Evolutionary conservation across 2,329 filamentous ascomycete species (phyloP), one percentile per base, ranked within the genome.

Genomic region (Orbilia quercus): DNA sequence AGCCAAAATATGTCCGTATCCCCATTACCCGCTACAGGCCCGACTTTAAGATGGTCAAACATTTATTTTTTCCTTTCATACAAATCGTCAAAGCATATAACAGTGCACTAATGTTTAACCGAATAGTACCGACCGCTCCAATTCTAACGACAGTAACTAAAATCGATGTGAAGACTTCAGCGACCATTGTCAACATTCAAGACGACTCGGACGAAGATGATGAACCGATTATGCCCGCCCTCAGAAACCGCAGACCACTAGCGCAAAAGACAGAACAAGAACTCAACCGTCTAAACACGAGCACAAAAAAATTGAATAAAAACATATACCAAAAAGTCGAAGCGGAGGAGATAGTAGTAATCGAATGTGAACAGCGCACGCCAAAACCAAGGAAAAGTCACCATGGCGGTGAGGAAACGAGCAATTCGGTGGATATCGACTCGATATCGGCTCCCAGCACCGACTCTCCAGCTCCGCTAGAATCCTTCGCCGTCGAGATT

Each of bases 221-320:
- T 58, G 34, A 44, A 40, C 7, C 44, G 18, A 34, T 4, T 20
- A 58, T 66, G 31, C 34, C 50, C 7, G 42, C 31, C 38, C 42
- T 50, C 12, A 42, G 42, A 66, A 36, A 42, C 7, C 62, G 62
- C 3, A 55, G 44, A 14, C 62, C 62, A 12, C 53, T 66, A 12
- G 34, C 18, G 18, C 62, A 58, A 16, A 66, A 51, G n/a, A 22
- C 18, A 1, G 62, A 51, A 11, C 51, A 36, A 23, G 38, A 53
- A 7, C 44, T 58, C 7, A 66, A 66, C 23, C 22, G 31, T 42
- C 20, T 23, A 16, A n/a, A 28, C 1, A 9, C 22, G 14, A 42
- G 12, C 6, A 7, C 18, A 11, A 42, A 36, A 51, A 23, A 28
- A 1, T 31, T n/a, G 5, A 44, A 34, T 1, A 55, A 42, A 28